Percentiles rank a stretch among this genome's conserved stretches.
Evolutionary conservation across 768 basidiomycete species (phyloP).

Genomic region (Phlebiopsis gigantea): DNA sequence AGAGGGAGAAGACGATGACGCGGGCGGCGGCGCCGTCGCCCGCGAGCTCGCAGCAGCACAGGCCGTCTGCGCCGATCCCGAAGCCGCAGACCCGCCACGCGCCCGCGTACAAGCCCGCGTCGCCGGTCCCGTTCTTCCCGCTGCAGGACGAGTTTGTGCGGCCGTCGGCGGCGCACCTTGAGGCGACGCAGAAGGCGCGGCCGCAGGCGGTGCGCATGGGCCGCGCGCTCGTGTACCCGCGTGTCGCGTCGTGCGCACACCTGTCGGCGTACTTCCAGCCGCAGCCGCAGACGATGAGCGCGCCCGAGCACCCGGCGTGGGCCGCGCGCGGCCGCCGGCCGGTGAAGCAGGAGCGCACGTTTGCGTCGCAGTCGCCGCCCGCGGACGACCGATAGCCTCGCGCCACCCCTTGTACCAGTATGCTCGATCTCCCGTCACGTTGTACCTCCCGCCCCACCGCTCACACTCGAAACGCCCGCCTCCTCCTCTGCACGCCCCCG

Average conservation of each 20-base stretch:
- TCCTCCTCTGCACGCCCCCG: neutral
- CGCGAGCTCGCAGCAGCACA: neutral
- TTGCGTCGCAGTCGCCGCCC: neutral
- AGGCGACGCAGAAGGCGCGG: neutral
- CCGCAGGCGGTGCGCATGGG: neutral
- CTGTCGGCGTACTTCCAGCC: neutral
- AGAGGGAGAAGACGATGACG: neutral
- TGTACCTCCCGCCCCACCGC: no score
- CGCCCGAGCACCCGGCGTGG: neutral
- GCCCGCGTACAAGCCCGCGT: neutral
- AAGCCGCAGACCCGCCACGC: neutral
- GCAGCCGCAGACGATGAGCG: neutral
- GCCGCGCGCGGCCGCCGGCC: neutral
- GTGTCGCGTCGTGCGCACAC: no score
- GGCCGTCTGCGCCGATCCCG: neutral
- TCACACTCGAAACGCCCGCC: neutral
- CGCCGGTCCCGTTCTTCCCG: neutral
- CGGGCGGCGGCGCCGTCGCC: neutral
- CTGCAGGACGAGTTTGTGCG: slow-evolving; percentile 2
- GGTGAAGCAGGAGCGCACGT: neutral
- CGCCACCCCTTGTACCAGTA: neutral
- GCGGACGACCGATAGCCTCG: neutral
- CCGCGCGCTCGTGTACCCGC: neutral
- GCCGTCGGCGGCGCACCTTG: neutral
- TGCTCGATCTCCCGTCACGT: neutral